These are phyloP conservation scores for Citrus hindsii DNA, from an alignment of 345 rosid genomes.

Conservation along the genomic window DNA sequence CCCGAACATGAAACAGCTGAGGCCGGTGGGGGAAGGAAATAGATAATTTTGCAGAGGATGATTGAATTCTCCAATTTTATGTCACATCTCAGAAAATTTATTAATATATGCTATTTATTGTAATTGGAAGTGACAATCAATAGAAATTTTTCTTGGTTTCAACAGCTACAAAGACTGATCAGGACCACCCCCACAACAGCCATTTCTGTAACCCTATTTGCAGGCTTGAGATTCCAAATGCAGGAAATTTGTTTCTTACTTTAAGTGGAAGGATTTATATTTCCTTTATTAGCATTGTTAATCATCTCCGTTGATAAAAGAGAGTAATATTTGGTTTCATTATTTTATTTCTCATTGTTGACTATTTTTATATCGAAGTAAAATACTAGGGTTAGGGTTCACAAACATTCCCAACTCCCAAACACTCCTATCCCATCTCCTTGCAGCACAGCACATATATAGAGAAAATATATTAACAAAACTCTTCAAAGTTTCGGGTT, in stretches of 20 bases:
- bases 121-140: conserved; percentile 1
- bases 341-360: neutral
- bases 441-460: neutral
- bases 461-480: neutral
- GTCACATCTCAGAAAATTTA: neutral
- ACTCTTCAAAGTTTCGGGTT: neutral
- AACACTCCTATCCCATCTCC: neutral
- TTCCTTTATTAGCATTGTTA: conserved; percentile 6
- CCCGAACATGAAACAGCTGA: conserved; percentile 23
- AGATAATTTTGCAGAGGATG: neutral
- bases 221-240: conserved; percentile 35
- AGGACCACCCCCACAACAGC: neutral
- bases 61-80: conserved; percentile 1
- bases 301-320: neutral
- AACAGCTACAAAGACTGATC: neutral
- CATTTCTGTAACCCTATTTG: conserved; percentile 7
- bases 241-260: conserved; percentile 37
- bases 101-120: neutral
- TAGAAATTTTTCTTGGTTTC: neutral
- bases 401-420: conserved; percentile 3
- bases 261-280: conserved; percentile 21
- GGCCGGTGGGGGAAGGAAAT: neutral
- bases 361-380: neutral
- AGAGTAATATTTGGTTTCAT: neutral
- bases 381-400: conserved; percentile 1